Base-by-base conservation (phyloP, 208 protist species). In the Naegleria lovaniensis region DNA sequence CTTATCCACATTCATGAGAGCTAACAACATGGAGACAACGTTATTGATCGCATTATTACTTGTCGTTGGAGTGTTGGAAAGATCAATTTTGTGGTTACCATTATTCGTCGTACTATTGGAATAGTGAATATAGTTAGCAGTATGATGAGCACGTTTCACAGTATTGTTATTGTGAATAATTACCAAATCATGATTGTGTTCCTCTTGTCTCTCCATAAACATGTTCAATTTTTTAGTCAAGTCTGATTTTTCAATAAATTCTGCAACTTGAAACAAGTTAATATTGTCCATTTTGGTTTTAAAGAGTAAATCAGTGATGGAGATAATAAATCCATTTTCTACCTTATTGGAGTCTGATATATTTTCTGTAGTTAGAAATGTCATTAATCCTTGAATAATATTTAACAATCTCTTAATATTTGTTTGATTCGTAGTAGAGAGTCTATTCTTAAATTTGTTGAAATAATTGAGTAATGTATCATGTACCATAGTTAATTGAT, bases 361-460 rank as follows among this genome's bases (percentile, higher is more conserved):
- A 48, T 48, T 48, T 48, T 48, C 43, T 36, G 7, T 7, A 52
- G 16, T 79, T 16, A 93, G 43, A 79, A 75, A 38, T 36, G 85
- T 88, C n/a, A 93, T 48, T 4, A 95, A 83, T 29, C 83, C 67
- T 5, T 90, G 91, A 2, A 97, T 33, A 92, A 98, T 95, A 3
- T 79, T 83, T 0, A 94, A 88, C n/a, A 98, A 90, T 91, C 97
- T 96, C 11, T 96, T 94, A 83, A 98, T 91, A 38, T 95, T 93
- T 90, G 95, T 94, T 91, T 98, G 96, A 87, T 98, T 98, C 40
- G 94, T 93, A 16, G 93, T 95, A 51, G 97, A 94, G 52, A 98
- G 94, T 39, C 95, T 94, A 25, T 90, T 93, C 90, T 94, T 93
- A 90, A 97, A 98, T 15, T 94, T 93, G 4, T 29, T 51, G 76